These are phyloP conservation scores for Neurospora sp. DNA, from an alignment of 2,329 filamentous ascomycete species.

Conservation along the genomic window DNA sequence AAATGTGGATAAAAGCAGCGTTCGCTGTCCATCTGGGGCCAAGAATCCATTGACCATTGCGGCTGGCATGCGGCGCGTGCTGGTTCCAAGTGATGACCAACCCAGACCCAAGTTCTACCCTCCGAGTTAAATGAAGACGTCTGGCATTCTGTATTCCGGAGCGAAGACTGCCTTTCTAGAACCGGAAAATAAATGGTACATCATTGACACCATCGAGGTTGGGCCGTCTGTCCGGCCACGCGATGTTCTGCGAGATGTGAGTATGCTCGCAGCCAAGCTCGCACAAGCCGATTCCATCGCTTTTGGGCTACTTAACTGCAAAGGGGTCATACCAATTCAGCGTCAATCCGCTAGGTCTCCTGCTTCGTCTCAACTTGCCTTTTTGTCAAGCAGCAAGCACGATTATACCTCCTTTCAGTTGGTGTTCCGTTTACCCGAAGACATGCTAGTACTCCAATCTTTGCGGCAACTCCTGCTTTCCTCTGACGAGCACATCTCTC, in stretches of 20 bases:
- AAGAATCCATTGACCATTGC: neutral
- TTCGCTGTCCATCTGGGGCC: neutral
- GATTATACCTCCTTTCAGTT: neutral
- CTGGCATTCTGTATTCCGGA: neutral
- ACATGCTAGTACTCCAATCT: neutral
- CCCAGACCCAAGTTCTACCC: neutral
- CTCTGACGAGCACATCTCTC: neutral
- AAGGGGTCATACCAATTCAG: neutral
- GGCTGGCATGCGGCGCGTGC: neutral
- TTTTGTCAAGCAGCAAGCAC: neutral
- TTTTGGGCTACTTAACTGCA: neutral
- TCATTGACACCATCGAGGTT: conserved; percentile 7
- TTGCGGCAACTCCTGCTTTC: neutral
- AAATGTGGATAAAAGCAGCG: neutral
- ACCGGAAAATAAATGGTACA: neutral
- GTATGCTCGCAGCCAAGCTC: neutral
- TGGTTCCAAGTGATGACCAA: neutral
- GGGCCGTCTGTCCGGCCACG: neutral
- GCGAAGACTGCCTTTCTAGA: neutral
- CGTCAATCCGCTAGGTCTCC: neutral
- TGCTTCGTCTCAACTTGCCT: neutral
- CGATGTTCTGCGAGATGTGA: neutral
- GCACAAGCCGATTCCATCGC: neutral
- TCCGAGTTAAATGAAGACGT: neutral
- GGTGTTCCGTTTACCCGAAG: neutral